phyloP scores from a whole-genome alignment of 2,329 filamentous ascomycete species.

The Apiospora aurea region DNA sequence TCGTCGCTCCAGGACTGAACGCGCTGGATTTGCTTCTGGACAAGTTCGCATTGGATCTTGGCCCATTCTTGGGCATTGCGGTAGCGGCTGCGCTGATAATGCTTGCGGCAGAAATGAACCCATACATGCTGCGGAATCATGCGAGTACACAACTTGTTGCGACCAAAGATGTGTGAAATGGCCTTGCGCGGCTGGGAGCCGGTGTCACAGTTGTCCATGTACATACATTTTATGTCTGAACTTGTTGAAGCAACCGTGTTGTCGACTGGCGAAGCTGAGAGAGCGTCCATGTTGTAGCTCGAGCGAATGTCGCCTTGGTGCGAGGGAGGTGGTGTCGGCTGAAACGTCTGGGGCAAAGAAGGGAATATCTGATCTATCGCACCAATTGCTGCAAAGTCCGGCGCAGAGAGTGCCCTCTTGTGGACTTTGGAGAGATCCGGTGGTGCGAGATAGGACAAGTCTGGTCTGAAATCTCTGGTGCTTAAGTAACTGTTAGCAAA shows the following conservation, averaged over 20 bases:
- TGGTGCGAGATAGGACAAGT: conserved; percentile 29
- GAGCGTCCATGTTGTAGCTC: conserved; percentile 33
- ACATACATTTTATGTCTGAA: conserved; percentile 56
- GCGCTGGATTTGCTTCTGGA: conserved; percentile 66
- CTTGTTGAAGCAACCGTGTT: conserved; percentile 29
- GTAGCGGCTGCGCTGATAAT: conserved; percentile 80
- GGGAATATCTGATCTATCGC: conserved; percentile 32
- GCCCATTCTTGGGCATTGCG: conserved; percentile 69
- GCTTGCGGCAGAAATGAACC: conserved; percentile 81
- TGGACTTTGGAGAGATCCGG: conserved; percentile 45
- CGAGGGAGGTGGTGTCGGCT: conserved; percentile 38
- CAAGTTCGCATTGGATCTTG: conserved; percentile 67
- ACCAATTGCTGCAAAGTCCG: conserved; percentile 48
- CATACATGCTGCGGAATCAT: conserved; percentile 73
- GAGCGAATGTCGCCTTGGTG: conserved; percentile 33
- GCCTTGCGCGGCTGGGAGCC: conserved; percentile 72
- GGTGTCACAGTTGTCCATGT: conserved; percentile 63
- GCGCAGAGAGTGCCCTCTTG: conserved; percentile 59
- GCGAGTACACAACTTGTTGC: conserved; percentile 80
- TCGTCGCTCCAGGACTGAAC: conserved; percentile 68
- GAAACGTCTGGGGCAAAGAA: conserved; percentile 36
- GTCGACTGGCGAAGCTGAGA: conserved; percentile 31
- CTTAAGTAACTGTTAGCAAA: conserved; percentile 27
- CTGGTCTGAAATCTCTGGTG: conserved; percentile 27
- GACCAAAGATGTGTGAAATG: conserved; percentile 82